Base-by-base conservation (phyloP, 73 alveolate genomes). In the Symbiodinium natans region DNA sequence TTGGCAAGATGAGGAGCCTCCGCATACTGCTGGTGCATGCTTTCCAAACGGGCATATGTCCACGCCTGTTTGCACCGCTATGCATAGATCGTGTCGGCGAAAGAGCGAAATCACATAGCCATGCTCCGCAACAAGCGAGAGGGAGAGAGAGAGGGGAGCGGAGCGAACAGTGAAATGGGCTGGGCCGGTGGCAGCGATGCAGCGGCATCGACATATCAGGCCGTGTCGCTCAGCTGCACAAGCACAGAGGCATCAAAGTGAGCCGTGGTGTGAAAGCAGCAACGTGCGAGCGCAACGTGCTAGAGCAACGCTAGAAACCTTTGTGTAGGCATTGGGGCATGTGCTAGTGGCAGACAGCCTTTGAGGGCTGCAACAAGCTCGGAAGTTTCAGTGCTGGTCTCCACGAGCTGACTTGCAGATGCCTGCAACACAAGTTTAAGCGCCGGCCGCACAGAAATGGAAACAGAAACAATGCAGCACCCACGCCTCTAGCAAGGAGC, bases 401-500 rank as follows among this genome's bases (percentile, higher is more conserved):
- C 94, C 84, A 56, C 94, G 19, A 56, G 39, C 68, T 27, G 80
- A 36, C 80, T 63, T 1, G 74, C 94, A 0, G 94, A 87, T 43
- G 94, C 94, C 94, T 87, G 94, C 27, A 21, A 41, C 41, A 63
- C 41, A 5, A 15, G 71, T 42, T 27, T n/a, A 31, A 13, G 46
- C 0, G 52, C 54, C 2, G 21, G 21, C 84, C 15, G 33, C 2
- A 36, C 38, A 23, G 34, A 73, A 71, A 38, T 17, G 15, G 19
- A 9, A n/a, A n/a, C 84, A 19, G 5, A 17, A 33, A 15, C 41
- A 21, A 73, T 23, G n/a, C 59, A 83, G 43, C 36, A 1, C 41
- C 73, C 93, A 9, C 74, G 93, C 93, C 94, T 87, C 94, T 9
- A 87, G 83, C 84, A 87, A 56, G 39, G 94, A 87, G 94, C 94